Evolutionary conservation across 805 yeast species (phyloP), one percentile per base, ranked within the genome.

Genomic region (Barnettozyma sp.): DNA sequence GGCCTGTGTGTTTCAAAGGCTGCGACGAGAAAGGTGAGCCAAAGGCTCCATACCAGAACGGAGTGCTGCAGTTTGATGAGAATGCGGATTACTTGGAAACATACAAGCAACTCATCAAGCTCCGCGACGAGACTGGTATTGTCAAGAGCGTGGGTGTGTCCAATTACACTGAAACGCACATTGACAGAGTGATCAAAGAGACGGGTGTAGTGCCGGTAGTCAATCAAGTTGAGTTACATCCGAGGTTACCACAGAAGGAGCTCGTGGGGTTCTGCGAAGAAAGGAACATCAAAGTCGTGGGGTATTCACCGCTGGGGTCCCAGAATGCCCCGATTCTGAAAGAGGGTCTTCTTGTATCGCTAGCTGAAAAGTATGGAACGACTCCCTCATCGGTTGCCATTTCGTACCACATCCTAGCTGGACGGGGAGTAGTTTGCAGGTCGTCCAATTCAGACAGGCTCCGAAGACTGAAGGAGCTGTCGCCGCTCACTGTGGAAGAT

Each of bases 191-290:
- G 15, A 45, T 72, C 12, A 55, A 59, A 17, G 66, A 62, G 36
- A 65, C 71, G 12, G 66, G 57, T 33, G 68, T 66, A 21, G 67
- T 63, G 27, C 83, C 83, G 5, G 72, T 67, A 3, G 62, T 66
- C 14, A 65, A 75, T 44, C 83, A 78, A 57, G 61, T 77, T 25
- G 95, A 86, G 61, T 59, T 74, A 28, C 94, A 86, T 56, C 87
- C 88, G 24, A 72, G 68, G 43, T 62, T 81, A 46, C 83, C 85
- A 22, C 88, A 82, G 54, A 55, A 58, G 15, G 73, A 73, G 36
- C 59, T 84, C 40, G 56, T 68, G 36, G 65, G 74, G 26, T 80
- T 50, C 56, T 68, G 76, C 54, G 65, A 66, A 40, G 50, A 59
- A 16, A 64, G 82, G 46, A 72, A 67, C 41, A 76, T 80, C 42